These are phyloP conservation scores for Talaromyces rugulosus DNA, from an alignment of 2,329 filamentous ascomycete species.

Conservation along the genomic window DNA sequence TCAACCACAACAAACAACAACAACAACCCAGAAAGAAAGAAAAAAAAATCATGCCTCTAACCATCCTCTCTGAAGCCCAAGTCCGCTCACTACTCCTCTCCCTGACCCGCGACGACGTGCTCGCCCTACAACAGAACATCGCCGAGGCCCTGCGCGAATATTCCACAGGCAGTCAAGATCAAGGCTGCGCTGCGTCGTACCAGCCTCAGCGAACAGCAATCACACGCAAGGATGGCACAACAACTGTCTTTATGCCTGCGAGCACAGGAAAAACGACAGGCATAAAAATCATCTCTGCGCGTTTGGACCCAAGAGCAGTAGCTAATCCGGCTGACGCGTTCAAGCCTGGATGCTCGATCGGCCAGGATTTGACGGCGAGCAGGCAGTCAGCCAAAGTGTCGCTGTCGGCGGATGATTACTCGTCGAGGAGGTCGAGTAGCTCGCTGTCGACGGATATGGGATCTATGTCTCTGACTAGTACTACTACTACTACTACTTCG, in stretches of 20 bases:
- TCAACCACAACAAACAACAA: neutral
- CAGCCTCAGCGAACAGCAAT: slow-evolving; percentile 61
- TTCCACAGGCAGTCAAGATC: slow-evolving; percentile 57
- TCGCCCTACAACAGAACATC: slow-evolving; percentile 54
- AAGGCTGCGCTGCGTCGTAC: slow-evolving; percentile 55
- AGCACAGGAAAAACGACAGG: slow-evolving; percentile 57
- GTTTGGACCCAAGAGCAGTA: slow-evolving; percentile 12
- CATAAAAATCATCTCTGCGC: slow-evolving; percentile 61
- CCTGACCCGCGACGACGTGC: slow-evolving; percentile 54
- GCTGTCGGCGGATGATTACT: slow-evolving; percentile 8
- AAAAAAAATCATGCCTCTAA: slow-evolving; percentile 51
- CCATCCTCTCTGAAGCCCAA: slow-evolving; percentile 54
- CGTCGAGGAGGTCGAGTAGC: slow-evolving; percentile 9
- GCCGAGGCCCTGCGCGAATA: slow-evolving; percentile 61
- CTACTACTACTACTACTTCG: neutral
- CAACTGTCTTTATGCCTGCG: slow-evolving; percentile 65
- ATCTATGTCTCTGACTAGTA: slow-evolving; percentile 5
- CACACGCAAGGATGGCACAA: slow-evolving; percentile 57
- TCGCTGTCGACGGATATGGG: slow-evolving; percentile 12
- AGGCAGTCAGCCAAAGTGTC: slow-evolving; percentile 9
- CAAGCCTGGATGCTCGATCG: slow-evolving; percentile 8
- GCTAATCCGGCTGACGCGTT: neutral
- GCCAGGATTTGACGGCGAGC: slow-evolving; percentile 4
- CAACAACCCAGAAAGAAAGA: neutral
- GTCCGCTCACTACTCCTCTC: slow-evolving; percentile 54